Percentiles rank a stretch among this genome's conserved stretches.
phyloP scores from a whole-genome alignment of 768 basidiomycete species.

The Tricholoma terreum region DNA sequence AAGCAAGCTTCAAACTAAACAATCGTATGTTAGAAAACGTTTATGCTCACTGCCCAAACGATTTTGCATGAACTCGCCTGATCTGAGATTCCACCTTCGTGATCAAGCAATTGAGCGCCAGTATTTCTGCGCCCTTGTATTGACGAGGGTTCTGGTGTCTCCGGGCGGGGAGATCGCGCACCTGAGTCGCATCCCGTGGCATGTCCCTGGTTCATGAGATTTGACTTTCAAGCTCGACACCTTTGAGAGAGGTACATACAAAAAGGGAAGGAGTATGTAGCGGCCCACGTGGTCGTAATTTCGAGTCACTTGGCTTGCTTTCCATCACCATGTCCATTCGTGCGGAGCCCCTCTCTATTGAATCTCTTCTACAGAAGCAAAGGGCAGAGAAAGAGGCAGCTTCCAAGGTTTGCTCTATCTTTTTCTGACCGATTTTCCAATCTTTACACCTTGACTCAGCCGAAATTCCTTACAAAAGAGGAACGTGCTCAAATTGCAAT shows the following conservation, averaged over 20 bases:
- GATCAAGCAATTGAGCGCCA: slow-evolving; percentile 58
- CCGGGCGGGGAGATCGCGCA: slow-evolving; percentile 50
- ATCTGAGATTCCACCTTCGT: slow-evolving; percentile 64
- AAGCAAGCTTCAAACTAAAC: slow-evolving; percentile 64
- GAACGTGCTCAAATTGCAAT: slow-evolving; percentile 89
- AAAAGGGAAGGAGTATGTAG: too few species aligned
- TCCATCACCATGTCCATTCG: slow-evolving; percentile 29
- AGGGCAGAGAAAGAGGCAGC: slow-evolving; percentile 86
- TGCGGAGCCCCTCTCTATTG: slow-evolving; percentile 82
- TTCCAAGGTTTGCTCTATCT: slow-evolving; percentile 57
- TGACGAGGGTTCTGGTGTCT: slow-evolving; percentile 61
- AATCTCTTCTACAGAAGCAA: slow-evolving; percentile 82
- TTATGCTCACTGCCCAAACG: background rate
- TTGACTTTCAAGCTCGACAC: background rate
- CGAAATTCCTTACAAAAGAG: slow-evolving; percentile 91
- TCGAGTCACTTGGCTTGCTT: background rate
- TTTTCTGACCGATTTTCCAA: background rate
- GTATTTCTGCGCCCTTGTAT: slow-evolving; percentile 57
- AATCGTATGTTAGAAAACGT: background rate
- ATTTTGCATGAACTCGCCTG: slow-evolving; percentile 40
- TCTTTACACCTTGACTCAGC: slow-evolving; percentile 44
- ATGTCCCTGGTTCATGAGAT: slow-evolving; percentile 2
- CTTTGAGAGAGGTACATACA: background rate
- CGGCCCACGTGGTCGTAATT: background rate
- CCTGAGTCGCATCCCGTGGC: slow-evolving; percentile 18